These are phyloP conservation scores for Paramecium sexaurelia DNA, from an alignment of 73 alveolate species.

Conservation along the genomic window DNA sequence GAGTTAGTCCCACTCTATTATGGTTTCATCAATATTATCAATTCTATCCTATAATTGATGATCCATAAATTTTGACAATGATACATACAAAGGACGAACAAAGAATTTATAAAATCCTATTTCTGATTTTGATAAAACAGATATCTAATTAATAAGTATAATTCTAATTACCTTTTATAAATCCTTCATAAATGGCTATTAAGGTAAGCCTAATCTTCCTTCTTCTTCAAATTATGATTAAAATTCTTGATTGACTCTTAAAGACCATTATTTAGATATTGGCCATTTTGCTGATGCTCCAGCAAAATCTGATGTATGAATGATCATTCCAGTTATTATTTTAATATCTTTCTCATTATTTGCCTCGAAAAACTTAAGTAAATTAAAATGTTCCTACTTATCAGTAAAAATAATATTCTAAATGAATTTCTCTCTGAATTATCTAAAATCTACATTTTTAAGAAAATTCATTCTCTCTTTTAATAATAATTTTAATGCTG, in stretches of 20 bases:
- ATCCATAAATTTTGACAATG: slow-evolving; percentile 36
- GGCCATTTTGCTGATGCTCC: not conserved
- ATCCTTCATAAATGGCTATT: slow-evolving; percentile 32
- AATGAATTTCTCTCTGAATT: slow-evolving; percentile 83
- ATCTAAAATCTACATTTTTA: slow-evolving; percentile 63
- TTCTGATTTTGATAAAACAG: slow-evolving; percentile 29
- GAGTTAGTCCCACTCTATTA: not conserved
- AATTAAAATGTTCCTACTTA: slow-evolving; percentile 82
- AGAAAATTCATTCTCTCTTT: slow-evolving; percentile 71
- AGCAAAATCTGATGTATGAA: slow-evolving; percentile 5
- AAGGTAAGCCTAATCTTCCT: not conserved
- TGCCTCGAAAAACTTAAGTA: slow-evolving; percentile 47
- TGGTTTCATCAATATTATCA: slow-evolving; percentile 19
- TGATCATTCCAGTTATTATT: slow-evolving; percentile 10
- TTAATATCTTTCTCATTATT: slow-evolving; percentile 49
- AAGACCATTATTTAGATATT: not conserved
- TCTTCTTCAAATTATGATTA: not conserved
- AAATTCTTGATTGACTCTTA: not conserved
- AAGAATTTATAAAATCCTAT: slow-evolving; percentile 53
- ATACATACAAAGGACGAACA: slow-evolving; percentile 57
- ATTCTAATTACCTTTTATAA: slow-evolving; percentile 15
- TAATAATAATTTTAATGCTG: slow-evolving; percentile 72
- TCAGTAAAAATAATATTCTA: slow-evolving; percentile 87
- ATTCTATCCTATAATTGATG: not conserved
- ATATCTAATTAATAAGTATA: not conserved